phyloP scores from a whole-genome alignment of 2,329 filamentous ascomycete genomes.

The Neoarthrinium moseri region DNA sequence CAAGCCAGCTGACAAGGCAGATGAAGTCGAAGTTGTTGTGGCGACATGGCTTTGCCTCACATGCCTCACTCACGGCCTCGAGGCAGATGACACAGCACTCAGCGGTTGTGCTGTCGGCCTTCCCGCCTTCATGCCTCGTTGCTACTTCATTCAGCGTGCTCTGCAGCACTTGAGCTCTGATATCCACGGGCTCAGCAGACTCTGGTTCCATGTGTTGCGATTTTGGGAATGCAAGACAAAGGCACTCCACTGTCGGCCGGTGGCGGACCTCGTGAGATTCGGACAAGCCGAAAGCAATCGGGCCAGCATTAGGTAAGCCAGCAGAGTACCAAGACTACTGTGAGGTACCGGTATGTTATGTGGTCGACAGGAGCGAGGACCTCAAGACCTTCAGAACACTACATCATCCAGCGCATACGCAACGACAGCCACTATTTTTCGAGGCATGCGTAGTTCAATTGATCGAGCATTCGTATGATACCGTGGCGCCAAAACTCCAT shows the following conservation, averaged over 20 bases:
- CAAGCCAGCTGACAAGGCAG: slow-evolving; percentile 80
- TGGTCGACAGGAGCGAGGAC: no score
- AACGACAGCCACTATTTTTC: no score
- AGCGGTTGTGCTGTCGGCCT: slow-evolving; percentile 26
- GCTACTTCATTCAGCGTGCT: slow-evolving; percentile 41
- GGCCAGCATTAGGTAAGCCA: no score
- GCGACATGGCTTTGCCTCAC: slow-evolving; percentile 71
- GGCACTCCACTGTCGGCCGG: neutral
- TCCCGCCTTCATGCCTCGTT: slow-evolving; percentile 26
- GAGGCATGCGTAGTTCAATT: no score
- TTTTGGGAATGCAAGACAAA: neutral
- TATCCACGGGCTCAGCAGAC: slow-evolving; percentile 26
- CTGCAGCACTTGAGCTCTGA: slow-evolving; percentile 41
- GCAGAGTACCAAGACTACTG: no score
- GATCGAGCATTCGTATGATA: no score
- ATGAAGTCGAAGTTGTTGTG: slow-evolving; percentile 83
- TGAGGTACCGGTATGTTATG: no score
- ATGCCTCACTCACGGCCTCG: slow-evolving; percentile 69
- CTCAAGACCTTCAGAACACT: no score
- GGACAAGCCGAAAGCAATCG: neutral
- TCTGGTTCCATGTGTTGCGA: slow-evolving; percentile 25
- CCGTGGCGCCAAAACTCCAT: no score
- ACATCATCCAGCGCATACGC: no score
- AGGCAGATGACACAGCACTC: slow-evolving; percentile 85
- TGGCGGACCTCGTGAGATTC: neutral